phyloP scores from a whole-genome alignment of 148 eudicot species.

The Chenopodium quinoa region DNA sequence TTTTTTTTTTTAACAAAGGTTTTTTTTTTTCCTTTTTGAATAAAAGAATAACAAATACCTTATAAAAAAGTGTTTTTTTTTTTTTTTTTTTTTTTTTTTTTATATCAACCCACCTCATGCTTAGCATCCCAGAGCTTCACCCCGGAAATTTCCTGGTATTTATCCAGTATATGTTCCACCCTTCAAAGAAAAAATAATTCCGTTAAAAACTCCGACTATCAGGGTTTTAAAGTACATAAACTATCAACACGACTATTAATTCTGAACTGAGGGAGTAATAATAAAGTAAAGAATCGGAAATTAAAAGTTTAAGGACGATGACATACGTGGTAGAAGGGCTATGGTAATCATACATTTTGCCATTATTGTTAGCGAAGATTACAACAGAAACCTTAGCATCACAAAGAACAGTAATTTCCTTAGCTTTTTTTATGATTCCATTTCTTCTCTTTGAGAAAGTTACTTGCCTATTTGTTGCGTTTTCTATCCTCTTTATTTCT shows the following conservation, averaged over 20 bases:
- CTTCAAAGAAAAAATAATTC: conserved; percentile 27
- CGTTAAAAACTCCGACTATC: no score
- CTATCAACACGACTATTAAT: background rate
- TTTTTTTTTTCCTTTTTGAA: background rate
- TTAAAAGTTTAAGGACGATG: background rate
- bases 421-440: conserved; percentile 82
- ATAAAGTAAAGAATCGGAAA: background rate
- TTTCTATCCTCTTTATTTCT: conserved; percentile 88
- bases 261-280: background rate
- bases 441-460: conserved; percentile 78
- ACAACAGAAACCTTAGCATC: conserved; percentile 80
- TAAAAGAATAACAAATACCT: no score
- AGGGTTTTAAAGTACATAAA: background rate
- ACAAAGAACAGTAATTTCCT: conserved; percentile 76
- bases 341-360: conserved; percentile 67
- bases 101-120: conserved; percentile 59
- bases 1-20: no score
- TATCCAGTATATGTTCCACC: conserved; percentile 61
- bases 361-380: conserved; percentile 51
- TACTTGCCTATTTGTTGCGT: conserved; percentile 77
- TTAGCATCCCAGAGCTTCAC: conserved; percentile 86
- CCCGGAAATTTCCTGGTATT: conserved; percentile 59
- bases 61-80: background rate
- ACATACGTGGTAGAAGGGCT: conserved; percentile 60
- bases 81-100: background rate